Conservation (phyloP, 345 rosid genomes). For the Murraya koenigii region DNA sequence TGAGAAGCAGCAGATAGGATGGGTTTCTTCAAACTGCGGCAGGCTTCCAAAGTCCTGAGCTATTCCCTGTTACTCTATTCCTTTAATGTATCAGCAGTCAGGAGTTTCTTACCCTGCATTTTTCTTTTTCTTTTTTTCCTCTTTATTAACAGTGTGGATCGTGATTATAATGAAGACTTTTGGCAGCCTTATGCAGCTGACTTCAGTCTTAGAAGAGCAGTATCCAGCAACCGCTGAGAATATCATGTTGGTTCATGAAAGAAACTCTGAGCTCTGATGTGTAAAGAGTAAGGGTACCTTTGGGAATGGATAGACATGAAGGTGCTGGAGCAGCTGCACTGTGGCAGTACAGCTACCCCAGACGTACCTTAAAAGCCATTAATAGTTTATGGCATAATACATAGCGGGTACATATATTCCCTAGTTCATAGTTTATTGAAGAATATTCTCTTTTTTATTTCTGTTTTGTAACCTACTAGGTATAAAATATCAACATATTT, state of each 20-base stretch:
- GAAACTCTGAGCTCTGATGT: neutral
- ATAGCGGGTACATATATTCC: neutral
- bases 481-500: neutral
- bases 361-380: too few species aligned
- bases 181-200: constrained; percentile 41
- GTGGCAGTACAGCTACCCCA: too few species aligned
- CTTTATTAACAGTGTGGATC: constrained; percentile 47
- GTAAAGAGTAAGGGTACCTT: too few species aligned
- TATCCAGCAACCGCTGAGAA: constrained; percentile 16
- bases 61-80: constrained; percentile 21
- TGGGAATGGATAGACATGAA: too few species aligned
- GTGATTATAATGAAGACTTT: constrained; percentile 35
- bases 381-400: neutral
- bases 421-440: neutral
- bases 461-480: neutral
- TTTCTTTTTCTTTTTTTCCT: constrained; percentile 3
- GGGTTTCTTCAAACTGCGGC: constrained; percentile 56
- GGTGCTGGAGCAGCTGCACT: too few species aligned
- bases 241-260: neutral
- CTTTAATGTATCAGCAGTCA: constrained; percentile 7
- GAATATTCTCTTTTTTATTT: too few species aligned
- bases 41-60: constrained; percentile 62
- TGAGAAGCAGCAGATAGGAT: constrained; percentile 69
- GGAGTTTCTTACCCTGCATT: constrained; percentile 28
- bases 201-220: constrained; percentile 31